Percentiles rank a stretch among this genome's conserved stretches.
Conservation (phyloP, 1,139 yeast genomes). For the Geotrichum restrictum region DNA sequence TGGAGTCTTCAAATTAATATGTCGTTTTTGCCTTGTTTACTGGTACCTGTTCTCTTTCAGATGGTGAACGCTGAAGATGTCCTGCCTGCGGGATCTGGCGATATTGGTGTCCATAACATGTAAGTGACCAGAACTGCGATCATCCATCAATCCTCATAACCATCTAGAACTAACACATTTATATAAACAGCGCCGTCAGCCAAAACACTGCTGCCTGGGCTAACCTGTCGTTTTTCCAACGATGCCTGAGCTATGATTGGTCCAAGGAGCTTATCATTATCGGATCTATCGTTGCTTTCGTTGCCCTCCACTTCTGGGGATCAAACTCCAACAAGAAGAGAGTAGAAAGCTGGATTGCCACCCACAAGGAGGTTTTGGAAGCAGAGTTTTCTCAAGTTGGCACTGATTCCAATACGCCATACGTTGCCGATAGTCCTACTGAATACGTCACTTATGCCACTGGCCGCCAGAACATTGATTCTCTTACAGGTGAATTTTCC, state of each 20-base stretch:
- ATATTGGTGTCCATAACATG: slow-evolving; percentile 21
- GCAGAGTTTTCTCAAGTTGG: slow-evolving; percentile 82
- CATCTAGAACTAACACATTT: not conserved
- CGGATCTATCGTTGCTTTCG: slow-evolving; percentile 43
- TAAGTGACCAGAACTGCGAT: slow-evolving; percentile 4
- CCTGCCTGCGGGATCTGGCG: not conserved
- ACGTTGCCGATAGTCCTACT: slow-evolving; percentile 64
- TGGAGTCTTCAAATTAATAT: no score
- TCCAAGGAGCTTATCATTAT: slow-evolving; percentile 60
- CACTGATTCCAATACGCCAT: slow-evolving; percentile 38
- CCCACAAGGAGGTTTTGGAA: slow-evolving; percentile 49
- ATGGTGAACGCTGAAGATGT: no score
- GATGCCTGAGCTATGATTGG: slow-evolving; percentile 62
- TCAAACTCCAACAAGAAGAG: slow-evolving; percentile 52
- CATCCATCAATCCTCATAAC: not conserved
- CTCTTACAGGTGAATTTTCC: slow-evolving; percentile 56
- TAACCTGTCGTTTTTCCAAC: slow-evolving; percentile 34
- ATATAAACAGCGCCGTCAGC: slow-evolving; percentile 11
- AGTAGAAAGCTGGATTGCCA: slow-evolving; percentile 51
- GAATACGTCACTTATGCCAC: slow-evolving; percentile 76
- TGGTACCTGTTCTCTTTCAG: no score
- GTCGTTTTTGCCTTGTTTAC: no score
- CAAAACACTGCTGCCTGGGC: slow-evolving; percentile 34
- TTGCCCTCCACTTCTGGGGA: slow-evolving; percentile 51
- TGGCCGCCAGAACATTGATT: slow-evolving; percentile 75